Base-by-base conservation (phyloP, 2,329 filamentous ascomycete species). In the Colletotrichum sidae region DNA sequence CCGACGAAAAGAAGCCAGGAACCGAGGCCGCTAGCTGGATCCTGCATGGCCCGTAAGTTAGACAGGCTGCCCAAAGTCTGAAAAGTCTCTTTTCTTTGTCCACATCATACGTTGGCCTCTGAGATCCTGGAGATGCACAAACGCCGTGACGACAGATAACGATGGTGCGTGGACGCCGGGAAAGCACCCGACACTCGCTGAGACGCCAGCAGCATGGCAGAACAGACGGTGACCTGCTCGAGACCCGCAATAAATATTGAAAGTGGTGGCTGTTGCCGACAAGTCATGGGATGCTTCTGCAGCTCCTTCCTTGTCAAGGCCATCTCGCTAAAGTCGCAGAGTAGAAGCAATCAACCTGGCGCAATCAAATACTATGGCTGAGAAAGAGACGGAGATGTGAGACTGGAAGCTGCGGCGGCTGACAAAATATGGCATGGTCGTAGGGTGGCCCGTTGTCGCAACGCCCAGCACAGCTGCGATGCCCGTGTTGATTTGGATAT, bases 271-370 rank as follows among this genome's bases (percentile, higher is more conserved):
- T 34, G 15, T 4, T 17, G 15, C 15, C 25, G 35, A 25, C 41
- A 44, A 15, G 60, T 46, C 39, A 55, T 37, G 51, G 55, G 46
- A 51, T 55, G 56, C 45, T 37, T 51, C 55, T 46, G 49, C 56
- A 55, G 52, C 41, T 33, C 25, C 34, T 64, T 44, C 50, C 61
- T 45, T 50, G 50, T 39, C 49, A 10, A 11, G 17, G 13, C 41
- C 51, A 61, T 60, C n/a, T 55, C 51, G 57, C 57, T 54, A 52
- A 65, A 42, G 45, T 25, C 34, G 51, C 41, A 49, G 15, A 52
- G 44, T 60, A 35, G 51, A 56, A 35, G 45, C 45, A 61, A 61
- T 65, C 57, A 61, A 51, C 35, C 10, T 55, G 62, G 62, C 9
- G 45, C 34, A 53, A 47, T 35, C 34, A 46, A 11, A 58, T 41